Evolutionary conservation across 192 early-diverging fungal genomes (phyloP).

Genomic region (Coemansia sp.): DNA sequence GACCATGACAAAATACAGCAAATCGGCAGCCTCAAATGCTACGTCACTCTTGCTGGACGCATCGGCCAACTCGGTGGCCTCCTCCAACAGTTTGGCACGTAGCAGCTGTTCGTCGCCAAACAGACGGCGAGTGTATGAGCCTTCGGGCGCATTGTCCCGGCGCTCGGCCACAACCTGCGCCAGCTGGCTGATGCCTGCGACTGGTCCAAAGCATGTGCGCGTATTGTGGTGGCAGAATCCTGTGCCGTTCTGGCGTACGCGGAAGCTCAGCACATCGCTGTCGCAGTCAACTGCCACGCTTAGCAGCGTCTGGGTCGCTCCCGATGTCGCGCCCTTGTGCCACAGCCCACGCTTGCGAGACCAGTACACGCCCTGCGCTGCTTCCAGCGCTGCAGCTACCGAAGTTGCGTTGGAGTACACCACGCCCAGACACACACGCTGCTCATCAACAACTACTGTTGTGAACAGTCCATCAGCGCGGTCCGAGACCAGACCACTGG

Average conservation of each 20-base stretch:
- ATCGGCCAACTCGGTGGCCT: constrained; percentile 89
- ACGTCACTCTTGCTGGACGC: constrained; percentile 74
- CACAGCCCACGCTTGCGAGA: constrained; percentile 86
- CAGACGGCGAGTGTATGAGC: constrained; percentile 89
- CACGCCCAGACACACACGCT: constrained; percentile 82
- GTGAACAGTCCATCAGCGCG: constrained; percentile 89
- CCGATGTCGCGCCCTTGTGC: constrained; percentile 95
- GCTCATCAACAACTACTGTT: constrained; percentile 92
- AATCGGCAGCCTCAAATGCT: constrained; percentile 93
- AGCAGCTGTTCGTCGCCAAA: constrained; percentile 82
- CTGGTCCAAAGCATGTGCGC: constrained; percentile 86
- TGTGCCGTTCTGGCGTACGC: constrained; percentile 80
- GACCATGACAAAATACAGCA: constrained; percentile 92
- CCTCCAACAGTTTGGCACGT: constrained; percentile 92
- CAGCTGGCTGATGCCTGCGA: constrained; percentile 72
- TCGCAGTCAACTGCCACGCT: constrained; percentile 89
- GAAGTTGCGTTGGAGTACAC: constrained; percentile 88
- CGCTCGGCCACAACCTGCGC: constrained; percentile 68
- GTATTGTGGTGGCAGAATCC: constrained; percentile 95
- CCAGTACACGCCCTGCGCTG: constrained; percentile 88
- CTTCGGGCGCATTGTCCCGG: constrained; percentile 71
- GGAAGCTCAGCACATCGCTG: constrained; percentile 80
- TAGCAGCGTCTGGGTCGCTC: constrained; percentile 85
- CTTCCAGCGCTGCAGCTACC: constrained; percentile 75
- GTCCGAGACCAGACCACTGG: constrained; percentile 57